phyloP scores from a whole-genome alignment of 805 yeast genomes.

The Starmerella riodocensis region DNA sequence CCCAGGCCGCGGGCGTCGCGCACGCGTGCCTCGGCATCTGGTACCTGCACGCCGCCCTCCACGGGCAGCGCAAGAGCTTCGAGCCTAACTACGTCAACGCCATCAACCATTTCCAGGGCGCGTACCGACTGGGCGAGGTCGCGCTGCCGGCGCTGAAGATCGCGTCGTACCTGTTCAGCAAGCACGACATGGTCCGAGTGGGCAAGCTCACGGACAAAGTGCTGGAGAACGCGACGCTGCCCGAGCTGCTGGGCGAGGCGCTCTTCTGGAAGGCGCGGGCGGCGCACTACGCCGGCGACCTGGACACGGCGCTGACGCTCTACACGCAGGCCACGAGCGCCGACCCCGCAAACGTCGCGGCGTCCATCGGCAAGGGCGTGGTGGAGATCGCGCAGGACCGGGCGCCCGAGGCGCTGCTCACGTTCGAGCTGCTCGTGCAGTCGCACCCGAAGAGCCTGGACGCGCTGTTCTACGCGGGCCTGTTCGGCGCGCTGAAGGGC shows the following conservation, averaged over 20 bases:
- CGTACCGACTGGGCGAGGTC: slow-evolving; percentile 34
- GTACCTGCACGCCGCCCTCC: slow-evolving; percentile 52
- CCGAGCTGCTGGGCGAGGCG: slow-evolving; percentile 45
- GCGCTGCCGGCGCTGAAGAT: slow-evolving; percentile 48
- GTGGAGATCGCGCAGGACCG: slow-evolving; percentile 57
- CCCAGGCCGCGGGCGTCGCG: slow-evolving; percentile 33
- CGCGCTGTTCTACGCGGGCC: slow-evolving; percentile 54
- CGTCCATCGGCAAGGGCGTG: slow-evolving; percentile 76
- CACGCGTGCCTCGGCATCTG: slow-evolving; percentile 53
- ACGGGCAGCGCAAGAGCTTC: slow-evolving; percentile 44
- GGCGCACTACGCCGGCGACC: slow-evolving; percentile 45
- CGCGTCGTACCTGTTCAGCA: slow-evolving; percentile 60
- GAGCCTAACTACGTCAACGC: slow-evolving; percentile 45
- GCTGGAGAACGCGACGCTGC: slow-evolving; percentile 30
- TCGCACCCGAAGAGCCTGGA: slow-evolving; percentile 58
- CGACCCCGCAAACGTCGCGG: slow-evolving; percentile 47
- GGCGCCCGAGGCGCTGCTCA: slow-evolving; percentile 72
- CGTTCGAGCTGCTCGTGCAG: slow-evolving; percentile 64
- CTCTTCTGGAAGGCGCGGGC: slow-evolving; percentile 80
- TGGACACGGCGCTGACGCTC: slow-evolving; percentile 52
- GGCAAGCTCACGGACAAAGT: slow-evolving; percentile 44
- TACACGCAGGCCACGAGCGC: slow-evolving; percentile 60
- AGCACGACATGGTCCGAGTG: slow-evolving; percentile 45
- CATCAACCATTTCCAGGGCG: slow-evolving; percentile 33
- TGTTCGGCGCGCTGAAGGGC: slow-evolving; percentile 30